Evolutionary conservation across 106 monocot species (phyloP).

Genomic region (Chionographis japonica): DNA sequence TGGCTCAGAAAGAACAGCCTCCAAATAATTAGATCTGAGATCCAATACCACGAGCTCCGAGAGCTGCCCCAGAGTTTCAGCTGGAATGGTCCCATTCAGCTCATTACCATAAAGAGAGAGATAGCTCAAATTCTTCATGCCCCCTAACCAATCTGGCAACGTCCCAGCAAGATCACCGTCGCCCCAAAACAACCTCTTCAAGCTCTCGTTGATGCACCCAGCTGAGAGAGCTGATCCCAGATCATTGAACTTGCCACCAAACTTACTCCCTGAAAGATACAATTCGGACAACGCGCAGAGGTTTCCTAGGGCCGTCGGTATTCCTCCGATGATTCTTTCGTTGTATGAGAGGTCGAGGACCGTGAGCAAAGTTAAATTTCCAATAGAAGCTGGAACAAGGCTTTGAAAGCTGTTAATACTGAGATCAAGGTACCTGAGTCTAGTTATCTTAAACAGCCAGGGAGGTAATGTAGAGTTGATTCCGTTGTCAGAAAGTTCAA

Average conservation of each 20-base stretch:
- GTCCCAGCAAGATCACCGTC: neutral
- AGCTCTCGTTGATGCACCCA: neutral
- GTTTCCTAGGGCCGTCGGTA: neutral
- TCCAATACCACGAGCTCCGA: constrained; percentile 10
- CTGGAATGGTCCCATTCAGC: constrained; percentile 20
- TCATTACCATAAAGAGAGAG: constrained; percentile 15
- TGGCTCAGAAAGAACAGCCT: constrained; percentile 4
- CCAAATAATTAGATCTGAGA: constrained; percentile 4
- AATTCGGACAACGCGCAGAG: constrained; percentile 11
- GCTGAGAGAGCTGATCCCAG: neutral
- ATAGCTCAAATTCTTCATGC: constrained; percentile 8
- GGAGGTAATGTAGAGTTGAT: too few relatives aligned
- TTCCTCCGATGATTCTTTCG: neutral
- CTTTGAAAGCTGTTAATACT: too few relatives aligned
- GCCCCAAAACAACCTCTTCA: constrained; percentile 9
- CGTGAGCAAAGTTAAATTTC: constrained; percentile 7
- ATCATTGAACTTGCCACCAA: too few relatives aligned
- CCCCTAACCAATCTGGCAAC: constrained; percentile 15
- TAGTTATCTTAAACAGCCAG: too few relatives aligned
- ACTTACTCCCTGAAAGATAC: neutral
- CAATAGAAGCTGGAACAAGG: neutral
- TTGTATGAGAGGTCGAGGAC: neutral
- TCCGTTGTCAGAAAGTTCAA: neutral
- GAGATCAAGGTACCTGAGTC: too few relatives aligned
- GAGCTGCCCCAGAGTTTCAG: constrained; percentile 4